Evolutionary conservation across 2,329 filamentous ascomycete species (phyloP), one percentile per base, ranked within the genome.

Genomic region (Fusarium veterinarium): DNA sequence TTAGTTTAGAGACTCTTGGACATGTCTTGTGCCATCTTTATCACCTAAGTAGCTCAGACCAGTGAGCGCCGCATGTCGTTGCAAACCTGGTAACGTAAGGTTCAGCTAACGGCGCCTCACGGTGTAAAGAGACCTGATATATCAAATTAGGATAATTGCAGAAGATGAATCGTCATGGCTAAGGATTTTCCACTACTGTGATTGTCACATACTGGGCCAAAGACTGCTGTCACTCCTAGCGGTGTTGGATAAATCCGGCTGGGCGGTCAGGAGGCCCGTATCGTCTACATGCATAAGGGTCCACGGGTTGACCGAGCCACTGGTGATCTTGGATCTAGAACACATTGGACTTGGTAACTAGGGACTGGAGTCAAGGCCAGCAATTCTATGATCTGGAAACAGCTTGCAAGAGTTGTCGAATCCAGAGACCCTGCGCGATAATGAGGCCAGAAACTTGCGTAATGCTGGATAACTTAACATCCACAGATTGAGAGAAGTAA

Each of bases 181-280:
- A 25, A n/a, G 33, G 33, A 48, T 35, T 57, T 6, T 35, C 23
- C 30, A n/a, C 23, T 28, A 17, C 23, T 52, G 11, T 12, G 25
- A 28, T 12, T 12, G 17, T 53, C 33, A 14, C 9, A 38, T 28
- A 35, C 19, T 28, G 7, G 13, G 13, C 33, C 13, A 17, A 17
- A 28, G 25, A 13, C 8, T 40, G 14, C 19, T 30, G 25, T 53
- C 23, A 53, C 14, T 20, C 17, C 23, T 52, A 28, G 57, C 41
- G 30, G 41, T 31, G 62, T 60, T 75, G 66, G 73, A 52, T 69
- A 74, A 69, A 69, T 63, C 60, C 67, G 68, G 73, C 38, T 64
- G 60, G 64, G 75, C 75, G 75, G 75, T 76, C 73, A 74, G 51
- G 61, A 59, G 19, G 53, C n/a, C 71, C 68, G 63, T 60, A 62